Evolutionary conservation across 768 basidiomycete species (phyloP).

Genomic region (Brasilioporus rufonigricans): DNA sequence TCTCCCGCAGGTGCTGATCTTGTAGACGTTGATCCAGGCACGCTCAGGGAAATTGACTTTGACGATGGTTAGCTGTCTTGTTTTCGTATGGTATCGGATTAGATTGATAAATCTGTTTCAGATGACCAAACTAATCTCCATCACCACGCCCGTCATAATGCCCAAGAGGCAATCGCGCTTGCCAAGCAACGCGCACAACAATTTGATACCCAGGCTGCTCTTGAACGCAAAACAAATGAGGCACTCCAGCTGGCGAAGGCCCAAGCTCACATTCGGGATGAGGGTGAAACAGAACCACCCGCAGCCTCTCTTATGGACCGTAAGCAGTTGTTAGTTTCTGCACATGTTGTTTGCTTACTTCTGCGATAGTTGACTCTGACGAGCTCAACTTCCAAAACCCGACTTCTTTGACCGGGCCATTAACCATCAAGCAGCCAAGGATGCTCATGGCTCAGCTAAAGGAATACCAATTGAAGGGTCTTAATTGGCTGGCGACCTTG

Average conservation of each 20-base stretch:
- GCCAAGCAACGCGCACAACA: constrained; percentile 77
- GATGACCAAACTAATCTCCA: constrained; percentile 88
- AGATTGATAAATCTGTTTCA: constrained; percentile 30
- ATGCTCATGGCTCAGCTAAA: constrained; percentile 97
- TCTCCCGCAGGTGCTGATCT: constrained; percentile 58
- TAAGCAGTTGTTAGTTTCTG: constrained; percentile 37
- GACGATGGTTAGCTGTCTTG: constrained; percentile 69
- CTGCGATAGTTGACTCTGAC: constrained; percentile 77
- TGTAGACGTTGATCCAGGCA: constrained; percentile 48
- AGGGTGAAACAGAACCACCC: constrained; percentile 36
- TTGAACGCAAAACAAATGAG: constrained; percentile 79
- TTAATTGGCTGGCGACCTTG: constrained; percentile 96
- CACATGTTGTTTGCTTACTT: constrained; percentile 2
- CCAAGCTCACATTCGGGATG: constrained; percentile 41
- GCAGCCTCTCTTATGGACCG: constrained; percentile 65
- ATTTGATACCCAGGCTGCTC: constrained; percentile 82
- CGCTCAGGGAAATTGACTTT: constrained; percentile 79
- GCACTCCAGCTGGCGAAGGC: constrained; percentile 66
- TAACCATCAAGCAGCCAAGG: constrained; percentile 87
- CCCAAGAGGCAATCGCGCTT: constrained; percentile 81
- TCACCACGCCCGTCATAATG: constrained; percentile 82
- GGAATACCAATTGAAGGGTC: constrained; percentile 96
- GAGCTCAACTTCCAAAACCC: constrained; percentile 99
- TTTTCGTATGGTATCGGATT: background rate
- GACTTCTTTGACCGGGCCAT: constrained; percentile 77